Percentiles rank a stretch among this genome's conserved stretches.
phyloP scores from a whole-genome alignment of 805 yeast genomes.

The Kluyveromyces wickerhamii region DNA sequence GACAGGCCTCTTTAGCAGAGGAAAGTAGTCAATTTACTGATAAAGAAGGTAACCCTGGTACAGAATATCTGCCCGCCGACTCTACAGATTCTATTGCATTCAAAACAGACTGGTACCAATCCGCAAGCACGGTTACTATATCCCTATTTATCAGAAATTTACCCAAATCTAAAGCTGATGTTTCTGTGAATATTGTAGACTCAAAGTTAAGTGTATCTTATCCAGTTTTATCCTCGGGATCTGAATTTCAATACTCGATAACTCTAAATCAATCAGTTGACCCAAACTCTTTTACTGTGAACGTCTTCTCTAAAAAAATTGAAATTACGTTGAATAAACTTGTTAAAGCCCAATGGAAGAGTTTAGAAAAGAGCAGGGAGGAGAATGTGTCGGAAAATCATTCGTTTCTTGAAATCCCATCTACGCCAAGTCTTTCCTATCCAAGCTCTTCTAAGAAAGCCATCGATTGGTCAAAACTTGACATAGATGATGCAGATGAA shows the following conservation, averaged over 20 bases:
- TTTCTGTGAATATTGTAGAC: conserved; percentile 32
- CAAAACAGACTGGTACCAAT: conserved; percentile 71
- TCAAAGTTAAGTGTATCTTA: conserved; percentile 30
- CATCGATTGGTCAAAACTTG: conserved; percentile 63
- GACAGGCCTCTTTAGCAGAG: no score
- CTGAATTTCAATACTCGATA: conserved; percentile 52
- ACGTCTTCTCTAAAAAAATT: conserved; percentile 62
- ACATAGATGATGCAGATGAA: conserved; percentile 38
- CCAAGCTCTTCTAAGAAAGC: conserved; percentile 59
- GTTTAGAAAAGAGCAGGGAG: conserved; percentile 29
- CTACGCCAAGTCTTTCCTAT: conserved; percentile 28
- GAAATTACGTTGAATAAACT: conserved; percentile 56
- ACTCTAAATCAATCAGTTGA: conserved; percentile 47
- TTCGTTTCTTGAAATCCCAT: no score
- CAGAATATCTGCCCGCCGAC: conserved; percentile 1
- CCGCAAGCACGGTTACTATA: conserved; percentile 45
- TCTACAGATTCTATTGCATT: conserved; percentile 12
- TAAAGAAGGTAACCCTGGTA: no score
- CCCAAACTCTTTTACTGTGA: conserved; percentile 36
- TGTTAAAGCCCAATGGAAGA: conserved; percentile 43
- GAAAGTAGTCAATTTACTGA: no score
- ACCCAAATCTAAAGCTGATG: conserved; percentile 34
- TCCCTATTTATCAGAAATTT: conserved; percentile 66
- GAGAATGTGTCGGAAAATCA: background rate
- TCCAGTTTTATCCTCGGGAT: conserved; percentile 24